These are phyloP conservation scores for Lactarius akahatsu DNA, from an alignment of 768 basidiomycete genomes.

Conservation along the genomic window DNA sequence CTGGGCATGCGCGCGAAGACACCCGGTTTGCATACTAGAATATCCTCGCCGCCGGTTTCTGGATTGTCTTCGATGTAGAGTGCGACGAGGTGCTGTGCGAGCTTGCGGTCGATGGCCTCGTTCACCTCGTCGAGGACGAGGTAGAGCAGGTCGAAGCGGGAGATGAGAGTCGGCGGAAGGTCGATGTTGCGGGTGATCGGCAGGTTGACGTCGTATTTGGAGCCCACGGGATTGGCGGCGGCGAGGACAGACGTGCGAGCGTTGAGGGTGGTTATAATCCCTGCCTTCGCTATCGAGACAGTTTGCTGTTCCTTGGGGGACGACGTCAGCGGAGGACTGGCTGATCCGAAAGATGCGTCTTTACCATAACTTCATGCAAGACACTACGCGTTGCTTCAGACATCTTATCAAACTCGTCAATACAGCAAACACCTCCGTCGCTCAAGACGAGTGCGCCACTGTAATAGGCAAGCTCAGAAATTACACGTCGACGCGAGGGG, in stretches of 20 bases:
- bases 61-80: constrained; percentile 93
- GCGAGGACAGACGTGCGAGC: constrained; percentile 98
- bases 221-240: constrained; percentile 95
- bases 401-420: constrained; percentile 99
- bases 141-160: constrained; percentile 95
- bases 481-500: not conserved
- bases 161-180: constrained; percentile 95
- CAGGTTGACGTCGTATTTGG: constrained; percentile 88
- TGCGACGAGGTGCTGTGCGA: constrained; percentile 91
- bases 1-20: not conserved
- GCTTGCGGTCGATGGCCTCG: constrained; percentile 76
- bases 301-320: constrained; percentile 91
- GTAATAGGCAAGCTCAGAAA: constrained; percentile 14
- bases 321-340: not conserved
- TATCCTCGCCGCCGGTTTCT: constrained; percentile 59
- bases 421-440: constrained; percentile 97
- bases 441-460: constrained; percentile 93
- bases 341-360: constrained; percentile 18
- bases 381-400: constrained; percentile 96
- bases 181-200: constrained; percentile 97
- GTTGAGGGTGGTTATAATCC: constrained; percentile 97
- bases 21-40: constrained; percentile 57
- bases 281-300: constrained; percentile 97
- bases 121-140: constrained; percentile 95
- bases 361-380: constrained; percentile 97